Evolutionary conservation across 2,329 filamentous ascomycete species (phyloP).

Genomic region (Didymellaceae sp.): DNA sequence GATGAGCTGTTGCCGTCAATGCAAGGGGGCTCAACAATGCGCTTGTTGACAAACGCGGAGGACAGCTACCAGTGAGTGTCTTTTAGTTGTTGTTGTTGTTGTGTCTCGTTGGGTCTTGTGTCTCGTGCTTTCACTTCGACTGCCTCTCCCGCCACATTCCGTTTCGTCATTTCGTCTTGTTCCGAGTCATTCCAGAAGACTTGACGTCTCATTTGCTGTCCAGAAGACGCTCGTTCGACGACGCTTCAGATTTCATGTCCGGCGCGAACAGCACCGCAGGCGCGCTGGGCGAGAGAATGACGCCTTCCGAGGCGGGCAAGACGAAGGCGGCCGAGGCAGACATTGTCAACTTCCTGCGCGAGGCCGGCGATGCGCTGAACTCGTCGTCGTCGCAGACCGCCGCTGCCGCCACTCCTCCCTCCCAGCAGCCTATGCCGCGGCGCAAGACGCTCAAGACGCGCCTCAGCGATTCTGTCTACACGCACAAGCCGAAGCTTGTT

Average conservation of each 20-base stretch:
- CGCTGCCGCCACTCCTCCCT: too few relatives aligned
- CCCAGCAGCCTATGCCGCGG: slow-evolving; percentile 29
- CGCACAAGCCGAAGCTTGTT: slow-evolving; percentile 24
- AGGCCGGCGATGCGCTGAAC: slow-evolving; percentile 46
- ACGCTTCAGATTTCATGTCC: slow-evolving; percentile 43
- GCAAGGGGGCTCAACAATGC: slow-evolving; percentile 56
- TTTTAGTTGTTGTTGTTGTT: slow-evolving; percentile 17
- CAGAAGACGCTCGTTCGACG: slow-evolving; percentile 39
- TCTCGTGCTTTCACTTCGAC: slow-evolving; percentile 11
- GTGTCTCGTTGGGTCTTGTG: slow-evolving; percentile 7
- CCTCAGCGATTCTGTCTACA: slow-evolving; percentile 29
- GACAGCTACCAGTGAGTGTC: slow-evolving; percentile 52
- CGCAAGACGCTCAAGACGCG: slow-evolving; percentile 34
- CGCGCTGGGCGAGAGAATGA: slow-evolving; percentile 38
- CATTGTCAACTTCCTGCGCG: slow-evolving; percentile 54
- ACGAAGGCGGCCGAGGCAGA: slow-evolving; percentile 46
- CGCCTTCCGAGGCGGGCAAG: slow-evolving; percentile 36
- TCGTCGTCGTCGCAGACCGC: slow-evolving; percentile 12
- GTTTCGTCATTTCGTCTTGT: slow-evolving; percentile 4
- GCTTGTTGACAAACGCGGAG: slow-evolving; percentile 56
- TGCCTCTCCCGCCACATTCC: slow-evolving; percentile 21
- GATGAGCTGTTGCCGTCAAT: slow-evolving; percentile 42
- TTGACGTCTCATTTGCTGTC: slow-evolving; percentile 22
- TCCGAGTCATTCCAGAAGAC: slow-evolving; percentile 18
- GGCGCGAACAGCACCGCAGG: slow-evolving; percentile 42